Evolutionary conservation across 495 filamentous ascomycete species (phyloP).

Genomic region (Aspergillus mulundensis): DNA sequence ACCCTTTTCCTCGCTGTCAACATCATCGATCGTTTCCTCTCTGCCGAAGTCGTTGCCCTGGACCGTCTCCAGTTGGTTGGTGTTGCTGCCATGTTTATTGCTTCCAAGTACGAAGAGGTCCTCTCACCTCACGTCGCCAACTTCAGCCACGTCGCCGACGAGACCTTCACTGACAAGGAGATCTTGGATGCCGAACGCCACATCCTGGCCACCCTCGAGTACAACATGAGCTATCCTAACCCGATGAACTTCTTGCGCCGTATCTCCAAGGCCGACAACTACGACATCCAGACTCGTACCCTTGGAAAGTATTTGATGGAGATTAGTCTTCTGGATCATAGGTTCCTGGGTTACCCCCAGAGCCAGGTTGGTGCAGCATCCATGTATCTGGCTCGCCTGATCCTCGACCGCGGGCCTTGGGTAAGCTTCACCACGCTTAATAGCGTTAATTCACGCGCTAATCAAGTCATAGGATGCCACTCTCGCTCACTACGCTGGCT

Average conservation of each 20-base stretch:
- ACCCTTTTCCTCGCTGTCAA: slow-evolving; percentile 96
- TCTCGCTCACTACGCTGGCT: slow-evolving; percentile 89
- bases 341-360: slow-evolving; percentile 80
- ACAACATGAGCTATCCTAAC: slow-evolving; percentile 97
- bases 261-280: slow-evolving; percentile 97
- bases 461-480: slow-evolving; percentile 64
- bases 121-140: slow-evolving; percentile 94
- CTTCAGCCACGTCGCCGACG: slow-evolving; percentile 94
- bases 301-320: slow-evolving; percentile 98
- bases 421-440: slow-evolving; percentile 46
- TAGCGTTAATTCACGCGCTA: slow-evolving; percentile 14
- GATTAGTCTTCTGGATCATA: slow-evolving; percentile 90
- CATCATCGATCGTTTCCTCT: slow-evolving; percentile 96
- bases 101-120: slow-evolving; percentile 97
- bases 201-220: slow-evolving; percentile 83
- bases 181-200: slow-evolving; percentile 97
- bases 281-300: slow-evolving; percentile 95
- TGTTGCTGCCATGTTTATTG: slow-evolving; percentile 97
- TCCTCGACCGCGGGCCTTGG: slow-evolving; percentile 86
- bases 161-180: slow-evolving; percentile 92
- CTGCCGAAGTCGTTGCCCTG: slow-evolving; percentile 85
- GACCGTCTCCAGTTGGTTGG: slow-evolving; percentile 95
- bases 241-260: slow-evolving; percentile 99
- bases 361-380: slow-evolving; percentile 87
- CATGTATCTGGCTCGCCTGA: slow-evolving; percentile 91